These are phyloP conservation scores for Coemansia sp. DNA, from an alignment of 192 early-diverging fungal genomes.

Conservation along the genomic window DNA sequence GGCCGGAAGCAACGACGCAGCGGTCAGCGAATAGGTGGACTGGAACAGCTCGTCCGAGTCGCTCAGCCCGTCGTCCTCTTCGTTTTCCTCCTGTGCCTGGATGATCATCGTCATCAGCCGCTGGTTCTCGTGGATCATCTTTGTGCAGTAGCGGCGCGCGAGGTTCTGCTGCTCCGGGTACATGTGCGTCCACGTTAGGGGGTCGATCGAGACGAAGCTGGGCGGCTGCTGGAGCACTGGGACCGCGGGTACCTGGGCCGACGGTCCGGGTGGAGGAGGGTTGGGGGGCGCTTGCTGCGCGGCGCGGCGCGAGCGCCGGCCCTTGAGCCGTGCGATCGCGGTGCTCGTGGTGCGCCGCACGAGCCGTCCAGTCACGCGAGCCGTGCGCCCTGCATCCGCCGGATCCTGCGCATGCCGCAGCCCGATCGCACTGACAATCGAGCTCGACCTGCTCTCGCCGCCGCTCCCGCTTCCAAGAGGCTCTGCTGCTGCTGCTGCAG, in stretches of 20 bases:
- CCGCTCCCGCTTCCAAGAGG: background rate
- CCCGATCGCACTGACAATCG: background rate
- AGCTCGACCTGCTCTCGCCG: background rate
- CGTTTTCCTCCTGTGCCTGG: background rate
- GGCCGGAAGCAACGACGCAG: conserved; percentile 8
- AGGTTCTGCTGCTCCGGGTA: conserved; percentile 9
- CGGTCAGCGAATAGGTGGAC: conserved; percentile 25
- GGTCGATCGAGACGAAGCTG: conserved; percentile 16
- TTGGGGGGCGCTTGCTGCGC: background rate
- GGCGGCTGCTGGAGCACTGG: conserved; percentile 5
- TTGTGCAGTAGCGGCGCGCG: conserved; percentile 19
- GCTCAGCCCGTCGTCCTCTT: background rate
- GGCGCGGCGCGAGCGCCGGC: background rate
- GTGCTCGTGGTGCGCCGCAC: conserved; percentile 10
- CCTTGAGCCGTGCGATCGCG: conserved; percentile 1
- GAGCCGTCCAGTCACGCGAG: too few species aligned
- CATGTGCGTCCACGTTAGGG: conserved; percentile 16
- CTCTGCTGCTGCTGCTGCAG: too few species aligned
- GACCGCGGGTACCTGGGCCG: too few species aligned
- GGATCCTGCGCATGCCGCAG: too few species aligned
- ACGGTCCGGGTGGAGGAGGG: background rate
- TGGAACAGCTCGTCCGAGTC: conserved; percentile 4
- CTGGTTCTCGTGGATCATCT: conserved; percentile 11
- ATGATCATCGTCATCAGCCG: background rate
- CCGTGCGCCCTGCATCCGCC: too few species aligned